phyloP scores from a whole-genome alignment of 345 rosid genomes.

The Ceriops decandra region DNA sequence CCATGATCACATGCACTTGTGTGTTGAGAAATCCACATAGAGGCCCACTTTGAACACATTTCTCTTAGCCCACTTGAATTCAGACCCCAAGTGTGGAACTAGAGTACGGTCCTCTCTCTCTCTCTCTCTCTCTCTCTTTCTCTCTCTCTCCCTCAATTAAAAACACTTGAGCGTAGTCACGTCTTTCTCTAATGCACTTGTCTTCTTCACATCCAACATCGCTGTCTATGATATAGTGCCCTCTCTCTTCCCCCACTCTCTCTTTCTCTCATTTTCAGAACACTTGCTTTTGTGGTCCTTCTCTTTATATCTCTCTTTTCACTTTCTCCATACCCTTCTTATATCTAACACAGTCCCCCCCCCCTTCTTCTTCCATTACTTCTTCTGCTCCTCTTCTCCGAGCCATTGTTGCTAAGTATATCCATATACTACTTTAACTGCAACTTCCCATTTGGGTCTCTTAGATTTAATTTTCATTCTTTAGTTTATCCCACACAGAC shows the following conservation, averaged over 20 bases:
- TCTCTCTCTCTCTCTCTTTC: slow-evolving; percentile 8
- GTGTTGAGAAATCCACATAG: slow-evolving; percentile 47
- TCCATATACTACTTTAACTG: not conserved
- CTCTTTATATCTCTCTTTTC: slow-evolving; percentile 60
- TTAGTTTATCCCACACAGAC: too few relatives aligned
- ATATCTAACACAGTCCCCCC: slow-evolving; percentile 15
- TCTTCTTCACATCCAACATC: slow-evolving; percentile 79
- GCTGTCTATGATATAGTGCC: slow-evolving; percentile 47
- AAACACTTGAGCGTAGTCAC: slow-evolving; percentile 26
- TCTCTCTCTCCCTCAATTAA: too few relatives aligned
- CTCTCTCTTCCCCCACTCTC: slow-evolving; percentile 27
- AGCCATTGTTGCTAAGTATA: not conserved
- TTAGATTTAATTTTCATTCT: not conserved
- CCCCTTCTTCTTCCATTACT: slow-evolving; percentile 10
- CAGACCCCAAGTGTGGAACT: slow-evolving; percentile 42
- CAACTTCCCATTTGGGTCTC: not conserved
- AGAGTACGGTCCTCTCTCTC: slow-evolving; percentile 15
- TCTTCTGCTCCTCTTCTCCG: not conserved
- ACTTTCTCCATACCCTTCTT: slow-evolving; percentile 36
- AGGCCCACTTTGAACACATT: slow-evolving; percentile 79
- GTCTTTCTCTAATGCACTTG: slow-evolving; percentile 64
- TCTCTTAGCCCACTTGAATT: slow-evolving; percentile 52
- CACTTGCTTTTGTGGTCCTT: slow-evolving; percentile 49
- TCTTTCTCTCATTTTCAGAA: slow-evolving; percentile 22
- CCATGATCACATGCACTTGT: slow-evolving; percentile 62